Conservation (phyloP, 2,329 filamentous ascomycete species). For the Helotiales sp. region DNA sequence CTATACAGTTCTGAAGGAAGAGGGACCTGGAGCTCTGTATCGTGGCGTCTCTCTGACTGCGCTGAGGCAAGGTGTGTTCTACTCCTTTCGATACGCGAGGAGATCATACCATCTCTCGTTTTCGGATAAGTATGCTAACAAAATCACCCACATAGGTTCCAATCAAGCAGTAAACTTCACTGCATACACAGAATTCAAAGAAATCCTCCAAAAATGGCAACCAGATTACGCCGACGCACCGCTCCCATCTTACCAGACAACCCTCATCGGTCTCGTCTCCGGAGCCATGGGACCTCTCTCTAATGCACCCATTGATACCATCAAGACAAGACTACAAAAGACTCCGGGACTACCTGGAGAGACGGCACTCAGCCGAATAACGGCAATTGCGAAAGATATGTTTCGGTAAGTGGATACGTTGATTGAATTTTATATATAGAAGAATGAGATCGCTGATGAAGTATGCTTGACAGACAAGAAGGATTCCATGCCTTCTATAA, state of each 20-base stretch:
- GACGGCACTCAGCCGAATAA: constrained; percentile 77
- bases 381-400: constrained; percentile 77
- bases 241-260: constrained; percentile 87
- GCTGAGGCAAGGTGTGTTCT: constrained; percentile 75
- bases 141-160: constrained; percentile 35
- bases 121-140: neutral
- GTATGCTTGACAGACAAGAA: constrained; percentile 65
- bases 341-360: constrained; percentile 80
- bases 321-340: constrained; percentile 95
- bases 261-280: constrained; percentile 79
- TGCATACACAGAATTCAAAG: constrained; percentile 92
- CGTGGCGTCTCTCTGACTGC: constrained; percentile 93
- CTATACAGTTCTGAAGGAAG: constrained; percentile 90
- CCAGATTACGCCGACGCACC: constrained; percentile 63
- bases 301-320: constrained; percentile 97
- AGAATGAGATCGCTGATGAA: neutral
- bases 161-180: constrained; percentile 99
- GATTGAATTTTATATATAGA: too few relatives aligned
- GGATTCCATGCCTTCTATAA: constrained; percentile 96
- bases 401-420: constrained; percentile 59
- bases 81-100: too few relatives aligned
- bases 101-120: too few relatives aligned
- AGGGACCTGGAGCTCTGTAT: constrained; percentile 85
- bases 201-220: constrained; percentile 70
- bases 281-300: constrained; percentile 95